Conservation (phyloP, 192 early-diverging fungal species). For the Bifiguratus adelaidae region DNA sequence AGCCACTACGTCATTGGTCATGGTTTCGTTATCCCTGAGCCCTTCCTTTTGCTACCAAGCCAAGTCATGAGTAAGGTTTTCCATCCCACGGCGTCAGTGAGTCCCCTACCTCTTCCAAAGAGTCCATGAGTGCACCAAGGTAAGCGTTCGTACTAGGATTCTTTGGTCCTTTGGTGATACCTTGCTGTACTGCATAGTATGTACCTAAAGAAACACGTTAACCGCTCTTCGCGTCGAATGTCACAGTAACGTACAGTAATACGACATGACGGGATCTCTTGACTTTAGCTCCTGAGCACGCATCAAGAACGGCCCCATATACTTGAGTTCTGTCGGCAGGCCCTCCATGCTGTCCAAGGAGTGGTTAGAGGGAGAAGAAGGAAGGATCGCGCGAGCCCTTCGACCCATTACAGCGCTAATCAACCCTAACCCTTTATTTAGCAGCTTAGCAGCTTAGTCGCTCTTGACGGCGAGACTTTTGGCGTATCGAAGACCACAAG, state of each 20-base stretch:
- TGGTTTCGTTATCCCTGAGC: slow-evolving; percentile 50
- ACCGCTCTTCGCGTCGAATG: background rate
- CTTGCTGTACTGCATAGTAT: slow-evolving; percentile 77
- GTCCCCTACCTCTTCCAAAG: slow-evolving; percentile 59
- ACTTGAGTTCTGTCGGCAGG: slow-evolving; percentile 52
- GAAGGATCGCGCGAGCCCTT: background rate
- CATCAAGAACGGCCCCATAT: slow-evolving; percentile 71
- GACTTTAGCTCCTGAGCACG: slow-evolving; percentile 66
- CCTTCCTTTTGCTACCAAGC: slow-evolving; percentile 56
- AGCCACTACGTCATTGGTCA: slow-evolving; percentile 67
- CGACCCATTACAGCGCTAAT: too few species aligned
- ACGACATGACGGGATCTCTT: slow-evolving; percentile 83
- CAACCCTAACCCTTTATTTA: too few species aligned
- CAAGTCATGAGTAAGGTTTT: background rate
- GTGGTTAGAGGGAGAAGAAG: background rate
- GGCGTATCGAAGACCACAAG: slow-evolving; percentile 48
- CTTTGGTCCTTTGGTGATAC: slow-evolving; percentile 46
- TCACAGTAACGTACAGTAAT: slow-evolving; percentile 68
- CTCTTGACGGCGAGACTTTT: slow-evolving; percentile 17
- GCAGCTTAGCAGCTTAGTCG: too few species aligned
- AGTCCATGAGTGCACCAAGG: slow-evolving; percentile 58
- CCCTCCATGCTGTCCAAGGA: background rate
- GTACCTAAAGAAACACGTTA: slow-evolving; percentile 34
- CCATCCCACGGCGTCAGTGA: background rate
- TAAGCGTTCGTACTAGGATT: slow-evolving; percentile 46